A percentile compares a stretch with the other conserved stretches of the same genome.
Evolutionary conservation across 805 yeast species (phyloP).

Genomic region (Myxozyma geophila): DNA sequence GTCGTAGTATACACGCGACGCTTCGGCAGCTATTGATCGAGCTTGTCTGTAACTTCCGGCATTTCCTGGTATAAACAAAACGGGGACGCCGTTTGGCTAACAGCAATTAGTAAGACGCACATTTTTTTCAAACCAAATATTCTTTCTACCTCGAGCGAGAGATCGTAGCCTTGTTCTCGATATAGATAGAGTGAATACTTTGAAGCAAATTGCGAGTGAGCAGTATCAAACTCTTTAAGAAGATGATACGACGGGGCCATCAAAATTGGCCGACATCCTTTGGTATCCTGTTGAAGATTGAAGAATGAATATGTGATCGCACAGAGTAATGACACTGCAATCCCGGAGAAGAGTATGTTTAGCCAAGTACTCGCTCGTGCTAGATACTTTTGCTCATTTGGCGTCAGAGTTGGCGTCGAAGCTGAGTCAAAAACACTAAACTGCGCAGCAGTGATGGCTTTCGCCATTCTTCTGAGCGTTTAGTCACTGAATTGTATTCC

Average conservation of each 20-base stretch:
- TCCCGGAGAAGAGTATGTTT: background rate
- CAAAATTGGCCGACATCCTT: conserved; percentile 65
- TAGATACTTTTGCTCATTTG: background rate
- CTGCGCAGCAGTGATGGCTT: conserved; percentile 5
- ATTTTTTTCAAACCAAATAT: background rate
- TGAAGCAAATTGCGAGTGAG: conserved; percentile 70
- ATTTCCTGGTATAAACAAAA: conserved; percentile 93
- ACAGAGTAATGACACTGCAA: background rate
- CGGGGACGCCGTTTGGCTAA: conserved; percentile 80
- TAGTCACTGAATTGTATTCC: background rate
- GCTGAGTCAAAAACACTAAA: background rate
- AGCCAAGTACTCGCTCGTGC: background rate
- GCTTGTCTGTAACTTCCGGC: conserved; percentile 94
- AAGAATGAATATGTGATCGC: conserved; percentile 22
- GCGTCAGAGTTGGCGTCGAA: background rate
- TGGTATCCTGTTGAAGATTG: conserved; percentile 26
- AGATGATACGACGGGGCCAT: conserved; percentile 87
- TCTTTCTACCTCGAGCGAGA: conserved; percentile 18
- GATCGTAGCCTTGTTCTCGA: conserved; percentile 67
- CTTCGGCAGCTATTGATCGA: conserved; percentile 86
- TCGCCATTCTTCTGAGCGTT: conserved; percentile 16
- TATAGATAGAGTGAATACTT: conserved; percentile 86
- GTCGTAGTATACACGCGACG: conserved; percentile 60
- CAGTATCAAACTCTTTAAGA: conserved; percentile 70
- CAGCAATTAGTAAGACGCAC: too few relatives aligned